phyloP scores from a whole-genome alignment of 306 rosid species.

The Lathyrus tuberosus region DNA sequence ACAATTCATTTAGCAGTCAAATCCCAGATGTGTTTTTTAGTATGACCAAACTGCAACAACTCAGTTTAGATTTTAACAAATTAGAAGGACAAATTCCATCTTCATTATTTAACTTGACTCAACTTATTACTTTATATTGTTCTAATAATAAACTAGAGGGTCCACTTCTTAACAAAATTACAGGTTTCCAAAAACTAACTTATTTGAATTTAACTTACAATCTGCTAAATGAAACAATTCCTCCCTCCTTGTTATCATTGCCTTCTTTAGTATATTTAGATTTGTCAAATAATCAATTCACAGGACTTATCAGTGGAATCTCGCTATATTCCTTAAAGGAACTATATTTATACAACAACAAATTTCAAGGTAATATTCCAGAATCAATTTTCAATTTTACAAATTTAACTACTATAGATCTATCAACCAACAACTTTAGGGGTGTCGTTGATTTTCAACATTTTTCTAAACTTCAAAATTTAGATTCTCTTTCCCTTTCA shows the following conservation, averaged over 20 bases:
- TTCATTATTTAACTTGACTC: neutral
- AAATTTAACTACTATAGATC: neutral
- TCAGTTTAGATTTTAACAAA: neutral
- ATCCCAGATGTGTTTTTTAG: neutral
- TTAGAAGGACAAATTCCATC: neutral
- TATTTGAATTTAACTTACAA: fast-evolving
- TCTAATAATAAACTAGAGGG: neutral
- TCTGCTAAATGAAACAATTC: slow-evolving; percentile 7
- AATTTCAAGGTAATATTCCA: slow-evolving; percentile 4
- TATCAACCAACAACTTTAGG: slow-evolving; percentile 5
- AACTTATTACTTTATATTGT: neutral
- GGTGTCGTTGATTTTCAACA: neutral
- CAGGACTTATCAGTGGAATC: neutral
- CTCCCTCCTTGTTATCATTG: neutral
- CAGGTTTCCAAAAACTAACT: neutral
- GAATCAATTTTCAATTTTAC: neutral
- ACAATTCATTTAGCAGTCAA: neutral
- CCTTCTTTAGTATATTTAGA: neutral
- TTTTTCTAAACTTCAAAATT: neutral
- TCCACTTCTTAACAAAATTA: neutral
- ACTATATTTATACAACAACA: neutral
- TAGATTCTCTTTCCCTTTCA: neutral
- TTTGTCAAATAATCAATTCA: neutral
- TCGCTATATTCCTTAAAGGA: neutral
- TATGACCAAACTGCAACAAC: neutral